A percentile compares a stretch with the other conserved stretches of the same genome.
Evolutionary conservation across 2,329 filamentous ascomycete species (phyloP).

Genomic region (Colletotrichum liriopes): DNA sequence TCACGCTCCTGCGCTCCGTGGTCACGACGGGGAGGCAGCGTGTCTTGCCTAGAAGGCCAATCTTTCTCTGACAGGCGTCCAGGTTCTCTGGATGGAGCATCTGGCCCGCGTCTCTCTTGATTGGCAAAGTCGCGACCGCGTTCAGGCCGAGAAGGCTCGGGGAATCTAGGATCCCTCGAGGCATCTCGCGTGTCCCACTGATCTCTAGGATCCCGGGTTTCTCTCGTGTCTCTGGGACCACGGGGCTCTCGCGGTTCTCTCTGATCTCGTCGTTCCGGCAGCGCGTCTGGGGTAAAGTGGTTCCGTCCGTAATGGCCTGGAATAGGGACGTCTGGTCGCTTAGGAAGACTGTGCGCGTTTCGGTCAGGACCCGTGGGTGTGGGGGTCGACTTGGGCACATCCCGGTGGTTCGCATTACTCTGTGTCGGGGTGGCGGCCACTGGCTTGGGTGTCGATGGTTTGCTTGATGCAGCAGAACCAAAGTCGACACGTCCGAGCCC

Average conservation of each 20-base stretch:
- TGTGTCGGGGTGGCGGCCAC: conserved; percentile 37
- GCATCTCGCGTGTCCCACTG: conserved; percentile 52
- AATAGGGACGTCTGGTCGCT: conserved; percentile 71
- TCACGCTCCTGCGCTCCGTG: conserved; percentile 58
- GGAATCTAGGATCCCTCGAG: conserved; percentile 53
- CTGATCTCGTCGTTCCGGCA: conserved; percentile 45
- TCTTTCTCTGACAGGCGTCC: conserved; percentile 58
- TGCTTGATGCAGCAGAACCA: conserved; percentile 44
- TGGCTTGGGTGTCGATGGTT: conserved; percentile 49
- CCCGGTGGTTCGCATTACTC: conserved; percentile 46
- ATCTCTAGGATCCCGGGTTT: conserved; percentile 45
- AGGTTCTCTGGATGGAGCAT: conserved; percentile 54
- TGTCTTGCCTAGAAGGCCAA: conserved; percentile 50
- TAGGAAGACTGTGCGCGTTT: conserved; percentile 61
- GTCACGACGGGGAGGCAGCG: conserved; percentile 55
- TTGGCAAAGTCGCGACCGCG: conserved; percentile 59
- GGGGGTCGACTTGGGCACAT: conserved; percentile 54
- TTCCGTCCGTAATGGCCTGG: conserved; percentile 64
- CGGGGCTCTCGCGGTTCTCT: conserved; percentile 53
- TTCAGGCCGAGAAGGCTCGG: conserved; percentile 59
- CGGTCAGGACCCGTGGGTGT: conserved; percentile 44
- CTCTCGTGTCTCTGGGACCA: conserved; percentile 50
- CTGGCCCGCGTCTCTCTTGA: conserved; percentile 60
- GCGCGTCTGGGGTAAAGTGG: conserved; percentile 54
- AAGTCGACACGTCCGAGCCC: conserved; percentile 18